Evolutionary conservation across 2,329 filamentous ascomycete species (phyloP).

Genomic region (Neoscytalidium dimidiatum): DNA sequence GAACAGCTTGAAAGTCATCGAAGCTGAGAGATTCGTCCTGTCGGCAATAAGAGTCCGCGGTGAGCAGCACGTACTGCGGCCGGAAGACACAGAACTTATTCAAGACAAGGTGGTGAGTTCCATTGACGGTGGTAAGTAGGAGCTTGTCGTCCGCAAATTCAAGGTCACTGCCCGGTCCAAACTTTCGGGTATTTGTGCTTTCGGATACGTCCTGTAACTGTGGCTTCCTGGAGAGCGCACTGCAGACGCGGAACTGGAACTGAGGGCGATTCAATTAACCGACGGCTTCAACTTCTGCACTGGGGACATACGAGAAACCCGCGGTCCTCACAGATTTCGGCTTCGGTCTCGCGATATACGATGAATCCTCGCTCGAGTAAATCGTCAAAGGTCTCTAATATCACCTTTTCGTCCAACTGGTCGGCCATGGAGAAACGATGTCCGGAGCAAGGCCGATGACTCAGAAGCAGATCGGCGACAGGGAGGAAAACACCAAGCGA

Average conservation of each 20-base stretch:
- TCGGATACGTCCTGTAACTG: constrained; percentile 28
- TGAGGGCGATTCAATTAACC: constrained; percentile 12
- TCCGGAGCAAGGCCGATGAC: too few species aligned
- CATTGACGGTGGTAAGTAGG: constrained; percentile 42
- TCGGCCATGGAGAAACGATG: too few species aligned
- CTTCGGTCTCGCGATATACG: not conserved
- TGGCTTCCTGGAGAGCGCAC: constrained; percentile 33
- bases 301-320: not conserved
- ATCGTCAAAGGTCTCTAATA: not conserved
- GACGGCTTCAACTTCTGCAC: not conserved
- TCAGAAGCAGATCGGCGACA: too few species aligned
- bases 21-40: constrained; percentile 46
- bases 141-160: constrained; percentile 47
- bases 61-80: constrained; percentile 52
- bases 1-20: constrained; percentile 45
- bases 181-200: constrained; percentile 27
- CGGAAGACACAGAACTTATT: constrained; percentile 54
- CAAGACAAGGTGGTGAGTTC: constrained; percentile 48
- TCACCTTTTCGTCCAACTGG: not conserved
- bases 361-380: not conserved
- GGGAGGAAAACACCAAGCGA: too few species aligned
- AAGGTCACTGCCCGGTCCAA: constrained; percentile 42
- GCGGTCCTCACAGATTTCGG: not conserved
- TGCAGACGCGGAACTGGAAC: constrained; percentile 37
- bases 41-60: constrained; percentile 48